Conservation (phyloP, 306 rosid genomes). For the Leucaena leucocephala region DNA sequence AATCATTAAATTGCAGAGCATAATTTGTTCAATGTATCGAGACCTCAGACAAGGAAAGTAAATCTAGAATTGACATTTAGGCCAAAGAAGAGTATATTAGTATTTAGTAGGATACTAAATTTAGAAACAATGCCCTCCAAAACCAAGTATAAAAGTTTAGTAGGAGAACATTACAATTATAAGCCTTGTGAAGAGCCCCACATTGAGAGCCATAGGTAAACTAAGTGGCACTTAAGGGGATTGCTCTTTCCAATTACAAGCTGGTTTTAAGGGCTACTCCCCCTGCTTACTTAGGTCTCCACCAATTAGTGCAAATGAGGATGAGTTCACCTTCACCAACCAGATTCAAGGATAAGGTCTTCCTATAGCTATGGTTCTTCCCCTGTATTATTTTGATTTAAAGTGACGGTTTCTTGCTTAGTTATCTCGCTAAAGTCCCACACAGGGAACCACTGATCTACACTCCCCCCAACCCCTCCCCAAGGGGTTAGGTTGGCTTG, state of each 20-base stretch:
- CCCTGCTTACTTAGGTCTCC: not conserved
- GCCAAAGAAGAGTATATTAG: not conserved
- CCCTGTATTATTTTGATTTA: not conserved
- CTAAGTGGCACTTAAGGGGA: not conserved
- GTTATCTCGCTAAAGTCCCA: not conserved
- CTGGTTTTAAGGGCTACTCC: not conserved
- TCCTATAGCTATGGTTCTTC: not conserved
- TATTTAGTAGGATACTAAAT: not conserved
- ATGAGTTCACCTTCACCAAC: not conserved
- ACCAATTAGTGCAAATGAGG: not conserved
- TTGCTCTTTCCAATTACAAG: not conserved
- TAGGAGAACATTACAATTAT: too few relatives aligned
- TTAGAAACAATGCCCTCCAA: constrained; percentile 3
- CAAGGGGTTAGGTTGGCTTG: too few relatives aligned
- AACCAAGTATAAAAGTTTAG: not conserved
- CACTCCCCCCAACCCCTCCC: not conserved
- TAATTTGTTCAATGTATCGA: constrained; percentile 1
- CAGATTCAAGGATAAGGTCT: not conserved
- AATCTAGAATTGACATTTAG: not conserved
- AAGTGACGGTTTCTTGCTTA: not conserved
- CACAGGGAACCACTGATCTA: not conserved
- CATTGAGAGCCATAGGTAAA: not conserved
- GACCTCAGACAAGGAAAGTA: constrained; percentile 1
- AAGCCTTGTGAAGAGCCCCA: not conserved
- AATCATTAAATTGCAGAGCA: not conserved